A percentile compares a stretch with the other conserved stretches of the same genome.
These are phyloP conservation scores for Scolecobasidium constrictum DNA, from an alignment of 2,329 filamentous ascomycete genomes.

Conservation along the genomic window DNA sequence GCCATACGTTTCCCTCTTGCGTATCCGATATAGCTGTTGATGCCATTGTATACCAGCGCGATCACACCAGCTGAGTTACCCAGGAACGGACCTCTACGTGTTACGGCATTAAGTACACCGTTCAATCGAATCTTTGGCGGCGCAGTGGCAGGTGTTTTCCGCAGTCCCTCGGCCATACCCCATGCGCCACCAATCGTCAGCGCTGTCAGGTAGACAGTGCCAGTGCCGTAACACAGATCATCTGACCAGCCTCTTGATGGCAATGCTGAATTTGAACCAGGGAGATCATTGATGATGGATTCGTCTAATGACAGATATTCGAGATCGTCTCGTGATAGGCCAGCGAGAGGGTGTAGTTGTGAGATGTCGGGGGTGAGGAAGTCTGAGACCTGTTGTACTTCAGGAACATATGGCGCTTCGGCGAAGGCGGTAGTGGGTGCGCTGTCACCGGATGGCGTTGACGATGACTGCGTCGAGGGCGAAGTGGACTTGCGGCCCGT, in stretches of 20 bases:
- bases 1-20: constrained; percentile 23
- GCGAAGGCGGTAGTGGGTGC: constrained; percentile 44
- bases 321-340: constrained; percentile 82
- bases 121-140: constrained; percentile 89
- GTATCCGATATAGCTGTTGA: constrained; percentile 28
- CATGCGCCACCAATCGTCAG: constrained; percentile 73
- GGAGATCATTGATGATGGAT: constrained; percentile 73
- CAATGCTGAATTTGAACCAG: constrained; percentile 75
- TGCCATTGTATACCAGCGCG: constrained; percentile 89
- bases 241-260: constrained; percentile 96
- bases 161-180: constrained; percentile 84
- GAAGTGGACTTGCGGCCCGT: constrained; percentile 46
- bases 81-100: constrained; percentile 82
- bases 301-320: constrained; percentile 96
- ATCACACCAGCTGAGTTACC: constrained; percentile 94
- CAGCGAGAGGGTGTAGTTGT: constrained; percentile 83
- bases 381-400: constrained; percentile 64
- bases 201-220: constrained; percentile 84
- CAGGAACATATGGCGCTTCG: background rate
- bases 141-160: constrained; percentile 55
- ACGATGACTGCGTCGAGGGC: constrained; percentile 34
- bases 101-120: constrained; percentile 88
- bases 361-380: constrained; percentile 88
- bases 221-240: constrained; percentile 95
- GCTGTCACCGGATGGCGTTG: constrained; percentile 24